These are phyloP conservation scores for Phialophora tarda DNA, from an alignment of 2,329 filamentous ascomycete genomes.

Conservation along the genomic window DNA sequence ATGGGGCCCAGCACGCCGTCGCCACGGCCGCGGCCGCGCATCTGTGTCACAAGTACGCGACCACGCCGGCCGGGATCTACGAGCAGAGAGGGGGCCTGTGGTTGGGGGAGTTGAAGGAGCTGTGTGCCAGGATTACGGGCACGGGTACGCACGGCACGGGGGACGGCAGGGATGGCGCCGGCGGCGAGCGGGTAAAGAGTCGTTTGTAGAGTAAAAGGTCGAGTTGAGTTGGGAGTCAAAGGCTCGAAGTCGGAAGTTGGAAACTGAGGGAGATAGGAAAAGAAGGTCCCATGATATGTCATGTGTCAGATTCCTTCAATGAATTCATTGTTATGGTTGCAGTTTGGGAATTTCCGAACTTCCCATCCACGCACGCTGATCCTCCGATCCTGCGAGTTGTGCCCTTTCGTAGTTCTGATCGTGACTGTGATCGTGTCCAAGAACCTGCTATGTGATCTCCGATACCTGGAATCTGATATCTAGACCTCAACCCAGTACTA, in stretches of 20 bases:
- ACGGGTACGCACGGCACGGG: neutral
- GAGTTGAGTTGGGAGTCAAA: no score
- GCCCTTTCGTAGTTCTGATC: neutral
- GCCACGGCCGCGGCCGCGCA: constrained; percentile 14
- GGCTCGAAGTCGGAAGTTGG: no score
- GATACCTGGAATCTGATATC: neutral
- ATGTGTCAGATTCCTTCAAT: neutral
- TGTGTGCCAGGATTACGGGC: neutral
- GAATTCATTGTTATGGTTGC: neutral
- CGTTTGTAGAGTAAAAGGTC: neutral
- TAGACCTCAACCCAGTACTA: constrained; percentile 34
- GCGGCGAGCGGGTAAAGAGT: neutral
- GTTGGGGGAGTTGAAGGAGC: neutral
- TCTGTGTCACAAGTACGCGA: constrained; percentile 9
- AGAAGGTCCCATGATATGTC: no score
- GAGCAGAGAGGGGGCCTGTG: neutral
- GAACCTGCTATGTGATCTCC: neutral
- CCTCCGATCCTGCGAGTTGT: neutral
- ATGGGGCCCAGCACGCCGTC: constrained; percentile 17
- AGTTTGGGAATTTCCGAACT: neutral
- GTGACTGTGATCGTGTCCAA: neutral
- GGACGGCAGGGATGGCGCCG: neutral
- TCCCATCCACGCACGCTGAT: neutral
- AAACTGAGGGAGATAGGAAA: no score
- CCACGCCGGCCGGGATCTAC: constrained; percentile 2